phyloP scores from a whole-genome alignment of 257 asterid species.

The Perilla frutescens region DNA sequence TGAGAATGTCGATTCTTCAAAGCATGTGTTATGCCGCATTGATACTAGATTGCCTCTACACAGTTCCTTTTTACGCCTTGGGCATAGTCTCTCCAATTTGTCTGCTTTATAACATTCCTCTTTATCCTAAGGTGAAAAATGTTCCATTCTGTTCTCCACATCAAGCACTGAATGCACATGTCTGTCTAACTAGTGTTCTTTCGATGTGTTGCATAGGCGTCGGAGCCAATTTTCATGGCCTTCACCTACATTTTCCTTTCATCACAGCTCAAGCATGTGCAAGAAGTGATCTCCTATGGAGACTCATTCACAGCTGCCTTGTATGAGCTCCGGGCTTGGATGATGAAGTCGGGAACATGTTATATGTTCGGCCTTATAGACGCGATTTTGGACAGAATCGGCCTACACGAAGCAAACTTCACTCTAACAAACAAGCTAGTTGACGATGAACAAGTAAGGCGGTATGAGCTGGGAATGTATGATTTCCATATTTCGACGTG shows the following conservation, averaged over 20 bases:
- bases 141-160: neutral
- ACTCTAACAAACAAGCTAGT: constrained; percentile 61
- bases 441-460: constrained; percentile 54
- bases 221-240: constrained; percentile 51
- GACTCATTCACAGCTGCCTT: constrained; percentile 52
- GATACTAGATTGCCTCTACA: constrained; percentile 32
- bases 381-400: constrained; percentile 48
- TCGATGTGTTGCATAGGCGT: constrained; percentile 44
- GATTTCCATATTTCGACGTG: constrained; percentile 56
- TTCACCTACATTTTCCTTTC: constrained; percentile 51
- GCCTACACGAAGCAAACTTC: constrained; percentile 58
- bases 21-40: constrained; percentile 44
- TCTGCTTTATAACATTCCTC: constrained; percentile 42
- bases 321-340: constrained; percentile 66
- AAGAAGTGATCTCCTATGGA: constrained; percentile 60
- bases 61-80: constrained; percentile 42
- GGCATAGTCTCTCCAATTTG: constrained; percentile 48
- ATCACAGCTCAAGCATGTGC: constrained; percentile 54
- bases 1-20: constrained; percentile 43
- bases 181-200: neutral
- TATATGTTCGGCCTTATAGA: constrained; percentile 56
- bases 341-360: constrained; percentile 60
- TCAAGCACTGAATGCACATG: too few species aligned
- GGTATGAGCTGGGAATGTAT: constrained; percentile 50
- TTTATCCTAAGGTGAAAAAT: constrained; percentile 46